Evolutionary conservation across 2,329 filamentous ascomycete genomes (phyloP).

Genomic region (Hypoxylon sp.): DNA sequence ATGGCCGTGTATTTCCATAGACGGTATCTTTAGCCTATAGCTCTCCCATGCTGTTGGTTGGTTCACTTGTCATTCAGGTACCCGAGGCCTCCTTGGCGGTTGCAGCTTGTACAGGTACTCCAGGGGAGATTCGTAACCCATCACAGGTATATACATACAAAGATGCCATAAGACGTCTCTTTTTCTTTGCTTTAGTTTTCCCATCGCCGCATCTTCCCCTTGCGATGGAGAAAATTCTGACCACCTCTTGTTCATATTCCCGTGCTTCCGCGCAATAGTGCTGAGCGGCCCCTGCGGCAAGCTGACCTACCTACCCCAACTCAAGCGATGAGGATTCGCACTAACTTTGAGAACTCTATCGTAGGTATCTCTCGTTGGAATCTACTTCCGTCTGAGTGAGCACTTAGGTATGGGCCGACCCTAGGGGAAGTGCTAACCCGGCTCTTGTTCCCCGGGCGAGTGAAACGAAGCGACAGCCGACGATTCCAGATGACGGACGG

Average conservation of each 20-base stretch:
- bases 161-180: neutral
- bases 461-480: neutral
- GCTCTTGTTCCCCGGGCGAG: neutral
- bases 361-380: neutral
- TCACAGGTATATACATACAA: neutral
- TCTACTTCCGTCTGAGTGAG: slow-evolving; percentile 1
- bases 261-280: slow-evolving; percentile 6
- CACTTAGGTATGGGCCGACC: neutral
- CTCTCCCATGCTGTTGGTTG: neutral
- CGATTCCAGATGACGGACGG: neutral
- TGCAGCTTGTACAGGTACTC: neutral
- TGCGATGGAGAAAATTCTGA: slow-evolving; percentile 1
- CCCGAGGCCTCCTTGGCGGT: neutral
- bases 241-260: neutral
- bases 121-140: neutral
- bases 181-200: neutral
- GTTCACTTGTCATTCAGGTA: slow-evolving; percentile 1
- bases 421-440: neutral
- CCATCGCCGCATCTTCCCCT: neutral
- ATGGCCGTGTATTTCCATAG: neutral
- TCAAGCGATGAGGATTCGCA: neutral
- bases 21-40: neutral
- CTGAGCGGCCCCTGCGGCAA: slow-evolving; percentile 5
- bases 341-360: neutral
- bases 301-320: neutral